A percentile compares a stretch with the other conserved stretches of the same genome.
phyloP scores from a whole-genome alignment of 331 rosid genomes.

The Erythrophleum ivorense region DNA sequence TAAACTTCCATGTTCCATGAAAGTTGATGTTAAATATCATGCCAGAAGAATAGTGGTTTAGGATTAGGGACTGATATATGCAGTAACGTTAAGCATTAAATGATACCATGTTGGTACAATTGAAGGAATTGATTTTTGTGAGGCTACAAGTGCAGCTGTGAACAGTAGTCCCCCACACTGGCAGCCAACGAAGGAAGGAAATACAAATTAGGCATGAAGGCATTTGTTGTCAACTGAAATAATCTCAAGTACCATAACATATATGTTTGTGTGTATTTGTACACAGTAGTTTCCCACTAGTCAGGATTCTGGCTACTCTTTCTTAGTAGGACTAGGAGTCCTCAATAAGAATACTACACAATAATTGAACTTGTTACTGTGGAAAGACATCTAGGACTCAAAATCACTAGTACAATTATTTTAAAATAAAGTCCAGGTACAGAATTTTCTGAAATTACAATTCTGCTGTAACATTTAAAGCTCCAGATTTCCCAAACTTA shows the following conservation, averaged over 20 bases:
- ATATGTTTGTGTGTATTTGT: not conserved
- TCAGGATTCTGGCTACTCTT: not conserved
- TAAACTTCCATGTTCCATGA: too few species aligned
- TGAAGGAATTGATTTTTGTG: not conserved
- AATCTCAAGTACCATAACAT: not conserved
- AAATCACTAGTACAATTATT: not conserved
- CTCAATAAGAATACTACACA: not conserved
- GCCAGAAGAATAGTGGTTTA: not conserved
- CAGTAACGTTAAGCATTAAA: slow-evolving; percentile 1
- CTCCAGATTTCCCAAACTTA: not conserved
- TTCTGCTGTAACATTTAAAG: not conserved
- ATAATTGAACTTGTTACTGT: not conserved
- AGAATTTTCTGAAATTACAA: not conserved
- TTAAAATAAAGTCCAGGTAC: not conserved
- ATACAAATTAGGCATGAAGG: not conserved
- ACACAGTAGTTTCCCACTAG: not conserved
- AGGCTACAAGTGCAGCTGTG: not conserved
- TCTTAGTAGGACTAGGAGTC: not conserved
- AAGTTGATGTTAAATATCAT: too few species aligned
- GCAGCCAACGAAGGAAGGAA: not conserved
- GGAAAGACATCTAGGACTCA: not conserved
- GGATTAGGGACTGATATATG: not conserved
- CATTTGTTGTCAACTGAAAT: not conserved
- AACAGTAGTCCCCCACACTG: not conserved
- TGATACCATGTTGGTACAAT: not conserved